A percentile compares a stretch with the other conserved stretches of the same genome.
These are phyloP conservation scores for Xylariaceae sp. DNA, from an alignment of 2,329 filamentous ascomycete genomes.

Conservation along the genomic window DNA sequence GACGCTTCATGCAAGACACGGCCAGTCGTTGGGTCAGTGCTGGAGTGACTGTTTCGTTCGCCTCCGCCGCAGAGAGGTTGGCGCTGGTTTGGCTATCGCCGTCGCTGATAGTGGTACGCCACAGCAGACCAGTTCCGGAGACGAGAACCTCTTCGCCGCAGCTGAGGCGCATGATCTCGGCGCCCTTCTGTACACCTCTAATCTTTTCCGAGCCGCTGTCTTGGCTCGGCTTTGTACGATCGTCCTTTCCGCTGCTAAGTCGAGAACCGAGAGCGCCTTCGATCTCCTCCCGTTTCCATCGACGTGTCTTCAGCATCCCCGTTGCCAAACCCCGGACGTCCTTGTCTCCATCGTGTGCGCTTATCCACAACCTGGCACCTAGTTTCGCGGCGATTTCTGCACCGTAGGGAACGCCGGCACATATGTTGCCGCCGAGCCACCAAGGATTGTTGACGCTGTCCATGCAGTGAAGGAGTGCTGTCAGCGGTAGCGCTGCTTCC, in stretches of 20 bases:
- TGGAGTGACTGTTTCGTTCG: neutral
- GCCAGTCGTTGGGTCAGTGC: too few species aligned
- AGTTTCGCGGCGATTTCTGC: conserved; percentile 60
- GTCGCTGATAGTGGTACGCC: conserved; percentile 20
- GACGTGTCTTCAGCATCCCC: conserved; percentile 54
- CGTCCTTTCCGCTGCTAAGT: neutral
- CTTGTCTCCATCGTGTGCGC: conserved; percentile 66
- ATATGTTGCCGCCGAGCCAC: conserved; percentile 66
- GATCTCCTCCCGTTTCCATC: conserved; percentile 53
- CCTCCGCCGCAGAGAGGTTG: neutral
- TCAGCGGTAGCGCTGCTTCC: conserved; percentile 65
- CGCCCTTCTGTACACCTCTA: conserved; percentile 24
- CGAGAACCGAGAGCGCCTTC: conserved; percentile 38
- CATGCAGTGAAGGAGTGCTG: conserved; percentile 68
- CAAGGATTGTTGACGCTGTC: conserved; percentile 64
- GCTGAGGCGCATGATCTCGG: conserved; percentile 50
- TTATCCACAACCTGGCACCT: conserved; percentile 63
- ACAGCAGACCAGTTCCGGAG: conserved; percentile 47
- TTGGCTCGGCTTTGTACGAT: conserved; percentile 18
- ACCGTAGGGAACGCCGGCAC: conserved; percentile 62
- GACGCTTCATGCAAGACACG: neutral
- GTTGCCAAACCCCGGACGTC: conserved; percentile 58
- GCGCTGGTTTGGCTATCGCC: neutral
- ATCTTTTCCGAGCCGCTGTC: neutral
- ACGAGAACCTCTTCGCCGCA: conserved; percentile 52